These are phyloP conservation scores for Ustilago nuda DNA, from an alignment of 1,284 basidiomycete genomes.

Conservation along the genomic window DNA sequence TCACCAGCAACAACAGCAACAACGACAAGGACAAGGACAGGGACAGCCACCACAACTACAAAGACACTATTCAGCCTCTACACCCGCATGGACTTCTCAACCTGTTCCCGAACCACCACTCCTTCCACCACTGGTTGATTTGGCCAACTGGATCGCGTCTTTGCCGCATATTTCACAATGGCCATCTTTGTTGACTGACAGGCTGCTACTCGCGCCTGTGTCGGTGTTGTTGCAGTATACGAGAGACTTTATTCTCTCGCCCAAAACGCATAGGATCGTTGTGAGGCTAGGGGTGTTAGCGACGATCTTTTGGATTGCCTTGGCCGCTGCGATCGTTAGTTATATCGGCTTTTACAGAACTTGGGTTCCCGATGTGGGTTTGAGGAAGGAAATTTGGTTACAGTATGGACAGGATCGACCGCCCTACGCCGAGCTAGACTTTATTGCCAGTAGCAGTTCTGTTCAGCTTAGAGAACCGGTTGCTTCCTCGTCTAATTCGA, in stretches of 20 bases:
- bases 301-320: constrained; percentile 56
- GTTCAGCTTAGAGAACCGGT: constrained; percentile 23
- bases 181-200: constrained; percentile 48
- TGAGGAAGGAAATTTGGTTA: constrained; percentile 61
- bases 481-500: constrained; percentile 31
- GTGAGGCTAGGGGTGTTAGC: constrained; percentile 61
- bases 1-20: constrained; percentile 38
- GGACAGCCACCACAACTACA: constrained; percentile 20
- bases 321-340: constrained; percentile 58
- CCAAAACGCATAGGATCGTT: constrained; percentile 62
- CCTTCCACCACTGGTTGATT: constrained; percentile 35
- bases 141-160: constrained; percentile 46
- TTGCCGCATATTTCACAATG: constrained; percentile 54
- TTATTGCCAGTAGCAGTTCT: constrained; percentile 13
- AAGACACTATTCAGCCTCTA: constrained; percentile 22
- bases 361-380: constrained; percentile 64
- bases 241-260: constrained; percentile 58
- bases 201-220: constrained; percentile 47
- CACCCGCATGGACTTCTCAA: constrained; percentile 41
- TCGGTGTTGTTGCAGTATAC: constrained; percentile 33
- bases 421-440: constrained; percentile 44
- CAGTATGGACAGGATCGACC: constrained; percentile 55
- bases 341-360: constrained; percentile 67
- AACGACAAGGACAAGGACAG: constrained; percentile 29
- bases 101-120: constrained; percentile 47